Conservation (phyloP, 176 grass and related monocot species). For the Oryza glumipatula region DNA sequence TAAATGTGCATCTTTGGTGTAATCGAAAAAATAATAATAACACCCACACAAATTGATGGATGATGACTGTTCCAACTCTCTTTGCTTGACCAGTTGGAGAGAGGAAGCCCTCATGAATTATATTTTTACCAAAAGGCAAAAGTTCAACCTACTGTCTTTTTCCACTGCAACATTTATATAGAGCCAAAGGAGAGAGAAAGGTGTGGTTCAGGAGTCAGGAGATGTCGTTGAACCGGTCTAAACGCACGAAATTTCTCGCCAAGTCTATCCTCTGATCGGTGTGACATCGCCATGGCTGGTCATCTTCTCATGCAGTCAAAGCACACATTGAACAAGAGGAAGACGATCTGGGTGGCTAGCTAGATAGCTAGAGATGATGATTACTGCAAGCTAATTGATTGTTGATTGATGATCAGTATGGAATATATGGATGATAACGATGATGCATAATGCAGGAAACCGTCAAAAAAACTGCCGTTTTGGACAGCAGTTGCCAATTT, state of each 20-base stretch:
- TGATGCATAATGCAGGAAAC: background rate
- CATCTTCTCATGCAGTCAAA: constrained; percentile 21
- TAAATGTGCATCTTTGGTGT: no score
- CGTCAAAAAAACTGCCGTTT: constrained; percentile 22
- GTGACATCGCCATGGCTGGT: background rate
- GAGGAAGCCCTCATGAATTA: background rate
- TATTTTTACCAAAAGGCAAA: background rate
- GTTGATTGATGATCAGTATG: background rate
- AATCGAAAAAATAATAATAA: no score
- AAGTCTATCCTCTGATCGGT: constrained; percentile 7
- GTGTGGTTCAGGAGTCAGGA: background rate
- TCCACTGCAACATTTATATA: background rate
- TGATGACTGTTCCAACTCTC: no score
- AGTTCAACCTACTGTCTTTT: background rate
- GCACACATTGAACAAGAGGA: background rate
- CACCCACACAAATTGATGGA: no score
- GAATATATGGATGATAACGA: background rate
- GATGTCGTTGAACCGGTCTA: constrained; percentile 25
- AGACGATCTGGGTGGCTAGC: background rate
- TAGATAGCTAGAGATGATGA: background rate
- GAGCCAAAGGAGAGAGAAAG: background rate
- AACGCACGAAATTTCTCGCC: constrained; percentile 44
- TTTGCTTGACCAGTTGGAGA: background rate
- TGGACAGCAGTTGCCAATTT: constrained; percentile 27
- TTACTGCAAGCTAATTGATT: background rate